Percentiles rank a stretch among this genome's conserved stretches.
phyloP scores from a whole-genome alignment of 139 green algal genomes.

The Eudorina sp. region DNA sequence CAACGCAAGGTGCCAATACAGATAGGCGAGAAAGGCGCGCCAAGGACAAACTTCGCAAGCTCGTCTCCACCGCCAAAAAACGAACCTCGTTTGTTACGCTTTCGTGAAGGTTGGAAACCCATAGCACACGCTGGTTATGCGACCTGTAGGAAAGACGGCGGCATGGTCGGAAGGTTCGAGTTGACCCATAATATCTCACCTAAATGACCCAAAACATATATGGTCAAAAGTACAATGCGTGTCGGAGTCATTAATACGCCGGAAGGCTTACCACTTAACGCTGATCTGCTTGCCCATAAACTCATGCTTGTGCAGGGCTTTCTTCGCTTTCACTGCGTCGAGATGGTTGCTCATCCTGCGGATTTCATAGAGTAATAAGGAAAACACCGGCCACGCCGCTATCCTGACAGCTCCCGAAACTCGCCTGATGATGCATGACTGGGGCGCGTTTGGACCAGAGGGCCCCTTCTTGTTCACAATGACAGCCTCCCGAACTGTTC shows the following conservation, averaged over 20 bases:
- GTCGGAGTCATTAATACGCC: no score
- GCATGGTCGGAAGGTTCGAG: no score
- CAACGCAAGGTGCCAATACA: no score
- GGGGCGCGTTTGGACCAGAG: slow-evolving; percentile 1
- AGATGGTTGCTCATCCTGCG: slow-evolving; percentile 9
- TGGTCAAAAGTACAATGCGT: no score
- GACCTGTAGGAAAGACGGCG: no score
- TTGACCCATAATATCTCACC: no score
- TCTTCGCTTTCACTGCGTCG: slow-evolving; percentile 44
- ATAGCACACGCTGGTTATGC: slow-evolving; percentile 54
- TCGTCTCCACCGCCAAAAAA: no score
- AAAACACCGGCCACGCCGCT: no score
- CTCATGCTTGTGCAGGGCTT: slow-evolving; percentile 32
- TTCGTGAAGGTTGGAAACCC: slow-evolving; percentile 50
- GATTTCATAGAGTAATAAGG: no score
- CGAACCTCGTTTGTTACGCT: slow-evolving; percentile 61
- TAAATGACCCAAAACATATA: no score
- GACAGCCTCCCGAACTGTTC: slow-evolving; percentile 26
- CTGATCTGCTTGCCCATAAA: slow-evolving; percentile 49
- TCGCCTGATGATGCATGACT: slow-evolving; percentile 46
- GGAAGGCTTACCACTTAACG: slow-evolving; percentile 39
- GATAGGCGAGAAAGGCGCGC: no score
- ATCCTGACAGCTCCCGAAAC: neutral
- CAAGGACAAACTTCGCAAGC: no score
- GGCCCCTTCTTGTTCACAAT: slow-evolving; percentile 44